Evolutionary conservation across 139 green algal genomes (phyloP).

Genomic region (Pleodorina starrii): DNA sequence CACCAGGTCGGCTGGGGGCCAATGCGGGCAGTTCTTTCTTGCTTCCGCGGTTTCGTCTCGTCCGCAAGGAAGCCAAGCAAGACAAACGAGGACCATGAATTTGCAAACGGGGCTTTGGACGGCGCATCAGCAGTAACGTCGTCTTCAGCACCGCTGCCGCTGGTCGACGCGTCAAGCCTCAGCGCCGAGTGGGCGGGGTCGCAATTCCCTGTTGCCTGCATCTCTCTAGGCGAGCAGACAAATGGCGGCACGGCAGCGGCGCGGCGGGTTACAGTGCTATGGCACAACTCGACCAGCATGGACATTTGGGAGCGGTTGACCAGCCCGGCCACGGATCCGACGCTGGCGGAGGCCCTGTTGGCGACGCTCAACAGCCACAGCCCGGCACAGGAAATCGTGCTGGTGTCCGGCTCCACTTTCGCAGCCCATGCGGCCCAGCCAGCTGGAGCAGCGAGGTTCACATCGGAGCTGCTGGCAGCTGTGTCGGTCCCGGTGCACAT

Average conservation of each 20-base stretch:
- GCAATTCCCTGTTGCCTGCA: slow-evolving; percentile 28
- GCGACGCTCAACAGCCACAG: neutral
- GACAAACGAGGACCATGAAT: neutral
- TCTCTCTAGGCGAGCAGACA: neutral
- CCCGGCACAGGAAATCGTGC: neutral
- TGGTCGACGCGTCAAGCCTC: neutral
- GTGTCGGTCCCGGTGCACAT: slow-evolving; percentile 4
- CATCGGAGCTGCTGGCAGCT: neutral
- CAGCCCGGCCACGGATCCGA: neutral
- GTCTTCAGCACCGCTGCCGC: neutral
- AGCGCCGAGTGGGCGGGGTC: neutral
- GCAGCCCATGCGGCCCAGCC: neutral
- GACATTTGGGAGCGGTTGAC: neutral
- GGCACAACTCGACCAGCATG: neutral
- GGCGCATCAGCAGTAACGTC: neutral
- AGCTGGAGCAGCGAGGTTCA: neutral
- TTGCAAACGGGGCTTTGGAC: neutral
- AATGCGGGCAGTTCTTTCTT: slow-evolving; percentile 8
- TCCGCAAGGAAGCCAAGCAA: neutral
- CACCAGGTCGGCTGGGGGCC: too few species aligned
- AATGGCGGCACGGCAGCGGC: neutral
- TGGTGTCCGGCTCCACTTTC: neutral
- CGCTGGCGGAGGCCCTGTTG: neutral
- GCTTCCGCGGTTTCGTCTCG: neutral
- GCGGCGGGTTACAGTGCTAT: neutral